Base-by-base conservation (phyloP, 257 asterid genomes). In the Scutellaria galericulata region DNA sequence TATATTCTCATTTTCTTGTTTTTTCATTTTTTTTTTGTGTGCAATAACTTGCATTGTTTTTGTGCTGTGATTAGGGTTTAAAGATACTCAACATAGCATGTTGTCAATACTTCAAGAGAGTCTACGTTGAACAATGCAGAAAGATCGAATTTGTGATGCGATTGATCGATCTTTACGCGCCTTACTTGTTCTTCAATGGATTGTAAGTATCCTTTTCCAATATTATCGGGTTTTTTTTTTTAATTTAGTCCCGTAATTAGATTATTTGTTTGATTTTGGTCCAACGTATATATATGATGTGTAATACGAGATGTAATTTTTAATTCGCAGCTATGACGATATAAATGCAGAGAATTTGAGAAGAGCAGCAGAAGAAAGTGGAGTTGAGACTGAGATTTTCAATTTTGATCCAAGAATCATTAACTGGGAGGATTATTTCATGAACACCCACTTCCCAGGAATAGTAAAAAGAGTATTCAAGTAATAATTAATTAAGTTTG, bases 351-450 rank as follows among this genome's bases (percentile, higher is more conserved):
- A 84, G 54, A 85, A 78, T 65, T 64, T 83, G 2, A 73, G 90
- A 50, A 75, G 82, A 56, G 82, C 82, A 58, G 78, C 75, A 1
- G 54, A 15, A 7, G 81, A 81, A 66, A 73, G 78, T 14, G 78
- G 75, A 4, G 63, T 69, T 15, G 88, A 87, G 42, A 58, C 51
- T 14, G 81, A 82, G 12, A 10, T 79, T 51, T 83, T 87, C 80
- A 76, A 79, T 50, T 87, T 87, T 40, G 89, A 85, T 71, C 83
- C 92, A 24, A 85, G 70, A 71, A 42, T 22, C 66, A 77, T 87
- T 39, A 54, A 80, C 24, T 87, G 92, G 90, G 90, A 79, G 2
- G 85, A 87, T 48, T 83, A 85, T 72, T 83, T 87, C 80, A 9
- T 64, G 73, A 77, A 81, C 40, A 73, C 85, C 46, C 88, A 83